Conservation (phyloP, 306 rosid genomes). For the Albizia julibrissin region DNA sequence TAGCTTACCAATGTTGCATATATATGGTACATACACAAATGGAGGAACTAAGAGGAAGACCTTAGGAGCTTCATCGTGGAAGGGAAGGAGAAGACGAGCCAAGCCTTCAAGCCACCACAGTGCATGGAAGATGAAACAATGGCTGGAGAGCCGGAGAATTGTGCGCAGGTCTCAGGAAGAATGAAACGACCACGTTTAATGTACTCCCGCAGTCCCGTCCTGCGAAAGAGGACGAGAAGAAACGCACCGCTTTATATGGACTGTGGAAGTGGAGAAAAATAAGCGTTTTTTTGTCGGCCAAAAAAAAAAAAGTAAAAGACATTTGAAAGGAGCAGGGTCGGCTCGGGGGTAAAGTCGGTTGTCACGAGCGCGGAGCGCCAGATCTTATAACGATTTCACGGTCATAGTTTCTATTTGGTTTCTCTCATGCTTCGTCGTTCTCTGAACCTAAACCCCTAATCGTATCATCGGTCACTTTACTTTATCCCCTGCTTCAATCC, state of each 20-base stretch:
- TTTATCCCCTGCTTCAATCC: conserved; percentile 22
- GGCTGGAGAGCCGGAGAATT: too few relatives aligned
- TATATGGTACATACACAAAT: background rate
- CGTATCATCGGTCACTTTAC: conserved; percentile 11
- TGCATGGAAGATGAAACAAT: background rate
- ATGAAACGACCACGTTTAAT: background rate
- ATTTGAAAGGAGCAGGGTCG: background rate
- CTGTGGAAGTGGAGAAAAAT: background rate
- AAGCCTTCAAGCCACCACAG: background rate
- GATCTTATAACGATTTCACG: background rate
- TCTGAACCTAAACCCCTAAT: conserved; percentile 35
- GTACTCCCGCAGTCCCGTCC: too few relatives aligned
- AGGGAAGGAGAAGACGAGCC: conserved; percentile 4
- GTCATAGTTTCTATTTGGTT: background rate
- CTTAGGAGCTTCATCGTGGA: conserved; percentile 48
- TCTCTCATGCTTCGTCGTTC: background rate
- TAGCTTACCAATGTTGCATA: background rate
- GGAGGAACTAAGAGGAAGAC: conserved; percentile 2
- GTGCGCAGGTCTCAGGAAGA: background rate
- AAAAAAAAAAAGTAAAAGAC: background rate
- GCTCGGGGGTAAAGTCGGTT: background rate
- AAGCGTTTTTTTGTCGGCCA: background rate
- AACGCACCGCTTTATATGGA: background rate
- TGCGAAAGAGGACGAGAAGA: background rate
- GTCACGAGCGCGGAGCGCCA: background rate